Conservation (phyloP, 2,329 filamentous ascomycete species). For the Colletotrichum orbiculare region DNA sequence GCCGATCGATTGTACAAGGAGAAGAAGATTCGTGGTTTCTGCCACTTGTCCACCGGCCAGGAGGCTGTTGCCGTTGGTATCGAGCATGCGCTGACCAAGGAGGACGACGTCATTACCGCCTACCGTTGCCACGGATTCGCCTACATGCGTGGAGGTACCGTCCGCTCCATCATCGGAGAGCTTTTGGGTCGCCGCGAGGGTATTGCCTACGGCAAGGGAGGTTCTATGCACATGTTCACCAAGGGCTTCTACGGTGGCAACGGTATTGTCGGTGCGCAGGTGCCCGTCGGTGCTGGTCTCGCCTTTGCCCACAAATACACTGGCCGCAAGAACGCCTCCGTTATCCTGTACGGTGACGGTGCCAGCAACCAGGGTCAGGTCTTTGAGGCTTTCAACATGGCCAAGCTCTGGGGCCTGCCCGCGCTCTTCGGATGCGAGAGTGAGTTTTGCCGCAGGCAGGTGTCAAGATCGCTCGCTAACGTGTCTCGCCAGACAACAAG, state of each 20-base stretch:
- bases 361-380: slow-evolving; percentile 99
- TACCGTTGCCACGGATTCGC: slow-evolving; percentile 99
- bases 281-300: slow-evolving; percentile 94
- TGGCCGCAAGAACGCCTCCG: slow-evolving; percentile 83
- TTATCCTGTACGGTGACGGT: slow-evolving; percentile 97
- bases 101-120: slow-evolving; percentile 95
- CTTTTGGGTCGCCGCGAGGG: slow-evolving; percentile 94
- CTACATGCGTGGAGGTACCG: slow-evolving; percentile 90
- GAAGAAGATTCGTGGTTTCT: slow-evolving; percentile 99
- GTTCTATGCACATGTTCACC: slow-evolving; percentile 99
- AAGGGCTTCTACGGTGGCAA: slow-evolving; percentile 99
- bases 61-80: slow-evolving; percentile 98
- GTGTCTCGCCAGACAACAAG: slow-evolving; percentile 84
- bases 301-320: slow-evolving; percentile 98
- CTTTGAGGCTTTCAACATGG: slow-evolving; percentile 99
- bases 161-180: slow-evolving; percentile 95
- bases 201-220: slow-evolving; percentile 98
- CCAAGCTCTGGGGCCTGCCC: slow-evolving; percentile 97
- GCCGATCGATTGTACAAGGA: slow-evolving; percentile 99
- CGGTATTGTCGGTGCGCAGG: slow-evolving; percentile 98
- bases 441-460: slow-evolving; percentile 60
- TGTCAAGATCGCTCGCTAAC: slow-evolving; percentile 41
- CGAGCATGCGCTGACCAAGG: slow-evolving; percentile 91
- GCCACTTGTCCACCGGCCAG: slow-evolving; percentile 96
- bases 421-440: slow-evolving; percentile 98